phyloP scores from a whole-genome alignment of 768 basidiomycete species.

The Russula emetica region DNA sequence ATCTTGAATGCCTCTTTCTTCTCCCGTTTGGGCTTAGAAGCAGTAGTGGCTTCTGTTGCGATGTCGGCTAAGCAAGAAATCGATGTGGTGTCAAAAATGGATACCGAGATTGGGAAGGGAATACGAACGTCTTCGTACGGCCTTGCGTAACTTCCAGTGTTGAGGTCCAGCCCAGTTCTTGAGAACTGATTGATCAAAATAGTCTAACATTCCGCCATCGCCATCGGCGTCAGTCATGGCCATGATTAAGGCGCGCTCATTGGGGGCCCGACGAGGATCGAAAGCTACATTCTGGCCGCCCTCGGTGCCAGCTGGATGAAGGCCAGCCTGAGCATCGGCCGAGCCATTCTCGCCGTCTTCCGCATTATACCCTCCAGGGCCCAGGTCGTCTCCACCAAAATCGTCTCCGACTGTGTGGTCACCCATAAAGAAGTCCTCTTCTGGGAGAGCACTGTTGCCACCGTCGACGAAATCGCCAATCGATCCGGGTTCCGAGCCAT shows the following conservation, averaged over 20 bases:
- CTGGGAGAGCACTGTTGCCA: constrained; percentile 35
- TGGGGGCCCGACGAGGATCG: constrained; percentile 75
- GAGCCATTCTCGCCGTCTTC: constrained; percentile 44
- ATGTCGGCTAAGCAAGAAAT: constrained; percentile 41
- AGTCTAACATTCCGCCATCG: constrained; percentile 69
- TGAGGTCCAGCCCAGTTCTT: constrained; percentile 99
- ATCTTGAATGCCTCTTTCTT: constrained; percentile 81
- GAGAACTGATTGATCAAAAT: constrained; percentile 80
- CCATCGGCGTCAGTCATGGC: constrained; percentile 71
- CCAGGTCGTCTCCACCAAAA: constrained; percentile 34
- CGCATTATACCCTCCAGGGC: constrained; percentile 28
- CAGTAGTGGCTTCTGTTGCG: constrained; percentile 47
- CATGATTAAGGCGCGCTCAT: constrained; percentile 77
- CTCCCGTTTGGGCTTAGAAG: constrained; percentile 52
- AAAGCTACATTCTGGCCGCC: constrained; percentile 67
- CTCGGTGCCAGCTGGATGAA: constrained; percentile 43
- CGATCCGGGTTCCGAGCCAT: constrained; percentile 37
- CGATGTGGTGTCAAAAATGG: constrained; percentile 18
- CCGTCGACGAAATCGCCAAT: constrained; percentile 40
- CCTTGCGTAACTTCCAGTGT: constrained; percentile 91
- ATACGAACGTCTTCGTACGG: constrained; percentile 68
- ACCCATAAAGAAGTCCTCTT: constrained; percentile 66
- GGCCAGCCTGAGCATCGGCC: constrained; percentile 37
- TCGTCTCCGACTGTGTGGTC: constrained; percentile 53
- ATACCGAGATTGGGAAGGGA: constrained; percentile 9